These are phyloP conservation scores for Elsinoe batatas DNA, from an alignment of 2,329 filamentous ascomycete species.

Conservation along the genomic window DNA sequence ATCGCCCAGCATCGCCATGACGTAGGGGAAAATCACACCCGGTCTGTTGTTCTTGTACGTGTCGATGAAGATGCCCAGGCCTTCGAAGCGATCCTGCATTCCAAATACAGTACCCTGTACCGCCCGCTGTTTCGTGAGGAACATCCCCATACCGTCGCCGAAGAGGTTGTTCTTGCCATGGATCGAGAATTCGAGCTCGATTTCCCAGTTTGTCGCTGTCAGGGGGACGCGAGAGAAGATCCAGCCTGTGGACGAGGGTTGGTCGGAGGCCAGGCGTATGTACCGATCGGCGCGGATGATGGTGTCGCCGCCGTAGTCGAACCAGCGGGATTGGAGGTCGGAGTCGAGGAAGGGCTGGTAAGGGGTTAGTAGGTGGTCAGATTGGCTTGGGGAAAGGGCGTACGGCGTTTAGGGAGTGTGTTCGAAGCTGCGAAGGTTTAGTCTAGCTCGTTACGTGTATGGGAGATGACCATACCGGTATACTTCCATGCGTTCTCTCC, in stretches of 20 bases:
- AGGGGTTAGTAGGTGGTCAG: background rate
- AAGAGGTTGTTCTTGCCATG: constrained; percentile 81
- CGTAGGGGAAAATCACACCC: constrained; percentile 88
- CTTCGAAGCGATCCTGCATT: constrained; percentile 78
- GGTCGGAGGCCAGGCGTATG: constrained; percentile 83
- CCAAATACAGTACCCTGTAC: constrained; percentile 79
- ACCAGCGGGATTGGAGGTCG: constrained; percentile 97
- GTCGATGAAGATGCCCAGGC: constrained; percentile 89
- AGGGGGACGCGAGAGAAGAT: constrained; percentile 87
- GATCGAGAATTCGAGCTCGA: constrained; percentile 92
- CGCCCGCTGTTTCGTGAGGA: constrained; percentile 89
- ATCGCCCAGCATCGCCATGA: constrained; percentile 97
- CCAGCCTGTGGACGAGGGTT: constrained; percentile 84
- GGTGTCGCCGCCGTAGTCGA: constrained; percentile 94
- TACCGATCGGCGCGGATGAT: constrained; percentile 71
- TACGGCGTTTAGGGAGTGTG: constrained; percentile 26
- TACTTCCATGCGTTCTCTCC: constrained; percentile 24
- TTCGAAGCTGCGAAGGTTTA: constrained; percentile 21
- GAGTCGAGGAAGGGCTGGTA: constrained; percentile 87
- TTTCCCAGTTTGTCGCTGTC: constrained; percentile 98
- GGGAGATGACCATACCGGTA: constrained; percentile 17
- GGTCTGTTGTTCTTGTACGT: constrained; percentile 99
- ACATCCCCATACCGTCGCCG: constrained; percentile 94
- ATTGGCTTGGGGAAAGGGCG: constrained; percentile 10
- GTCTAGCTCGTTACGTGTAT: background rate